Conservation (phyloP, 306 rosid genomes). For the Phaseolus lunatus region DNA sequence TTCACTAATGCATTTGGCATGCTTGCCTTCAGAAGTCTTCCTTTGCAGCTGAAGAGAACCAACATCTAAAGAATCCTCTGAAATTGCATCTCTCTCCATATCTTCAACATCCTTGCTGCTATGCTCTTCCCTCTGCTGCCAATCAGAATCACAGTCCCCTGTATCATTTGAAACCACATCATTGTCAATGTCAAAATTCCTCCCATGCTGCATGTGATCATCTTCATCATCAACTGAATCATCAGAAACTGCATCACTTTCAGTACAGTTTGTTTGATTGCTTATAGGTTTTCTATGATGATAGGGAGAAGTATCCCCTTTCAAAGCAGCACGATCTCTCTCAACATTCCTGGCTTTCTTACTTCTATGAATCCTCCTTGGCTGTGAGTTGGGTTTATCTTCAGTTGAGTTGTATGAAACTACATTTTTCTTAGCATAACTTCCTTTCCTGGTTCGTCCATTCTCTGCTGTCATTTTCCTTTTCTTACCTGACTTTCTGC, state of each 20-base stretch:
- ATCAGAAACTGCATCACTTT: slow-evolving; percentile 53
- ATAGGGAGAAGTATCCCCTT: slow-evolving; percentile 46
- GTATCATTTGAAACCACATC: slow-evolving; percentile 55
- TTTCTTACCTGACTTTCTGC: slow-evolving; percentile 69
- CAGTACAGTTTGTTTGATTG: slow-evolving; percentile 41
- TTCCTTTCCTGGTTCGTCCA: slow-evolving; percentile 61
- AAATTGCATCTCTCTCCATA: slow-evolving; percentile 46
- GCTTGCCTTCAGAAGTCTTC: slow-evolving; percentile 42
- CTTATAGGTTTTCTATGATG: slow-evolving; percentile 38
- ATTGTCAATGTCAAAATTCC: slow-evolving; percentile 40
- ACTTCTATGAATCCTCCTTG: slow-evolving; percentile 50
- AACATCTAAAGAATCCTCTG: slow-evolving; percentile 48
- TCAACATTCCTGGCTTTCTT: slow-evolving; percentile 59
- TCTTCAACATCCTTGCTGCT: slow-evolving; percentile 60
- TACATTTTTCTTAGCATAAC: slow-evolving; percentile 47
- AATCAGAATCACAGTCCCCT: slow-evolving; percentile 55
- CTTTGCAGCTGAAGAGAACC: slow-evolving; percentile 40
- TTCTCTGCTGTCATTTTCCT: slow-evolving; percentile 65
- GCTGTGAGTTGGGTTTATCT: slow-evolving; percentile 46
- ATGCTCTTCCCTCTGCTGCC: slow-evolving; percentile 57
- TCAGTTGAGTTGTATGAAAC: slow-evolving; percentile 52
- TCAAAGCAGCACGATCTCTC: slow-evolving; percentile 52
- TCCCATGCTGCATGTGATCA: slow-evolving; percentile 38
- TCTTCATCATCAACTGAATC: slow-evolving; percentile 46
- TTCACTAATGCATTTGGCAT: slow-evolving; percentile 14